Conservation (phyloP, 371 early-diverging fungal genomes). For the Mucor mucedo region DNA sequence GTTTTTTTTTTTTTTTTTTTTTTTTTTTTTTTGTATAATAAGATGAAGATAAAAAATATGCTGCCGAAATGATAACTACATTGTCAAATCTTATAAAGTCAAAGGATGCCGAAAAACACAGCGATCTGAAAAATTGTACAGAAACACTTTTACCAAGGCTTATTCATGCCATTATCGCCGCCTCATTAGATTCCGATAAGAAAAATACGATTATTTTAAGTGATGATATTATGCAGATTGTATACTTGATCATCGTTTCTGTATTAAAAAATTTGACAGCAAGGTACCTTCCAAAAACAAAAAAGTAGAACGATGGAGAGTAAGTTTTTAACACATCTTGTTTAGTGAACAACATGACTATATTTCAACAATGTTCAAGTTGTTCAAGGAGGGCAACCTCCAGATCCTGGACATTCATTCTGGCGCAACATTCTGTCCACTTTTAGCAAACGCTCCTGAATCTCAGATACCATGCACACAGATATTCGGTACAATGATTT, state of each 20-base stretch:
- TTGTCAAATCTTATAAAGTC: slow-evolving; percentile 46
- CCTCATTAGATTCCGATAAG: background rate
- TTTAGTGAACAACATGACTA: slow-evolving; percentile 22
- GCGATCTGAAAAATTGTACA: slow-evolving; percentile 36
- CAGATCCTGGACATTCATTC: background rate
- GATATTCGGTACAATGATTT: slow-evolving; percentile 16
- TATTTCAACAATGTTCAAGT: background rate
- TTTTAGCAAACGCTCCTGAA: slow-evolving; percentile 6
- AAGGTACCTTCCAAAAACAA: slow-evolving; percentile 6
- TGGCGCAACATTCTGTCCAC: slow-evolving; percentile 8
- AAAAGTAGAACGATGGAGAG: background rate
- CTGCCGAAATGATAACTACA: slow-evolving; percentile 48
- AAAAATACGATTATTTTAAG: slow-evolving; percentile 2
- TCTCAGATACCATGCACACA: slow-evolving; percentile 13
- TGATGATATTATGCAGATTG: slow-evolving; percentile 5
- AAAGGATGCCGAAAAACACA: slow-evolving; percentile 45
- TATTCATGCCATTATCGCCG: background rate
- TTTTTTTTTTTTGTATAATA: background rate
- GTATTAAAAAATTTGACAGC: slow-evolving; percentile 9
- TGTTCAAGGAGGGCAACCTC: slow-evolving; percentile 12
- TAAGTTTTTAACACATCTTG: background rate
- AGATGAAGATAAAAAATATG: slow-evolving; percentile 42
- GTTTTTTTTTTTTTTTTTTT: background rate
- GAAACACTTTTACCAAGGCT: slow-evolving; percentile 1
- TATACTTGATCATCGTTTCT: slow-evolving; percentile 10